Evolutionary conservation across 495 filamentous ascomycete species (phyloP).

Genomic region (Tuber brumale): DNA sequence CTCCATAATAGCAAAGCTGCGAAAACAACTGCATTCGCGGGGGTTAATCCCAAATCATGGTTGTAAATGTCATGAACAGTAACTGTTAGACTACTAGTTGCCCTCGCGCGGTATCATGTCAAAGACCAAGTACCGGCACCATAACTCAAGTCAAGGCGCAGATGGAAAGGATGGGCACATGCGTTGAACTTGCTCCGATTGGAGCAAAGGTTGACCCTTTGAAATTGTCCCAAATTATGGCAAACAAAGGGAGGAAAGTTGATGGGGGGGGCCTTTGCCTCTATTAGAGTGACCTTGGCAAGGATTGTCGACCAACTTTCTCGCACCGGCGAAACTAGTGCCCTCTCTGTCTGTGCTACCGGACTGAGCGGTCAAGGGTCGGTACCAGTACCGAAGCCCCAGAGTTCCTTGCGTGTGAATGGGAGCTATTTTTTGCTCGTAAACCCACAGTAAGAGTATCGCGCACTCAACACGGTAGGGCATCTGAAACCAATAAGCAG

Average conservation of each 20-base stretch:
- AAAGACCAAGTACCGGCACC: background rate
- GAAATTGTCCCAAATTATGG: background rate
- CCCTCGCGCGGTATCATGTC: background rate
- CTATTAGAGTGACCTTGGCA: slow-evolving; percentile 1
- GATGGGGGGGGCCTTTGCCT: background rate
- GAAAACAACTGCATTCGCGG: background rate
- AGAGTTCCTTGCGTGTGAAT: background rate
- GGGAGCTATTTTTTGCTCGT: background rate
- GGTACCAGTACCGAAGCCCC: background rate
- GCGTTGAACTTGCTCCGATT: background rate
- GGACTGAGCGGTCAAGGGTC: background rate
- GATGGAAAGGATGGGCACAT: background rate
- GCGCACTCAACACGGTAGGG: background rate
- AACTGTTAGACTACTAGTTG: too few relatives aligned
- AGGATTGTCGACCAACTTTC: background rate
- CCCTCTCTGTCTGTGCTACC: background rate
- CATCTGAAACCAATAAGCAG: background rate
- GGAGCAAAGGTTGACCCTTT: background rate
- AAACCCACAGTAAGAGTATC: background rate
- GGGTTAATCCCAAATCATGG: background rate
- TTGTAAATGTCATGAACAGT: background rate
- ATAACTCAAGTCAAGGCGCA: background rate
- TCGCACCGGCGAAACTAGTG: background rate
- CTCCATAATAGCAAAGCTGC: background rate
- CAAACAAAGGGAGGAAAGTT: background rate